Evolutionary conservation across 306 rosid species (phyloP).

Genomic region (Prosopis cineraria): DNA sequence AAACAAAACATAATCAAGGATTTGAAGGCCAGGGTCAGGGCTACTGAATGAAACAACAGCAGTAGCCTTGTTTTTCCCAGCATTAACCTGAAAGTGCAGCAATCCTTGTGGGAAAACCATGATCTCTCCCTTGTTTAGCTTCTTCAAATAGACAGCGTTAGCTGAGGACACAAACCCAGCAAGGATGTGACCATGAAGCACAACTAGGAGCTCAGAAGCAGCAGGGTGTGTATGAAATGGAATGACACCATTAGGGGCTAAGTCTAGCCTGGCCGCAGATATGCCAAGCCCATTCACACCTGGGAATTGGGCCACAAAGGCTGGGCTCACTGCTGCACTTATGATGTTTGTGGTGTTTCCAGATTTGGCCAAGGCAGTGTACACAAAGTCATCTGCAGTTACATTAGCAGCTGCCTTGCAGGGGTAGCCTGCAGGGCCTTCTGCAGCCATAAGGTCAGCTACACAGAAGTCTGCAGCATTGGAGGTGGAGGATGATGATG

Average conservation of each 20-base stretch:
- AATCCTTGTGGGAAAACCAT: slow-evolving; percentile 85
- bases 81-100: slow-evolving; percentile 69
- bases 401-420: slow-evolving; percentile 52
- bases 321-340: slow-evolving; percentile 76
- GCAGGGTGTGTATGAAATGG: slow-evolving; percentile 89
- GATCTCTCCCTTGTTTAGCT: slow-evolving; percentile 62
- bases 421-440: slow-evolving; percentile 63
- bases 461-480: slow-evolving; percentile 74
- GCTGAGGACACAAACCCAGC: slow-evolving; percentile 74
- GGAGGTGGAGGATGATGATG: slow-evolving; percentile 43
- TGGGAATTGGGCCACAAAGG: slow-evolving; percentile 73
- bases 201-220: slow-evolving; percentile 65
- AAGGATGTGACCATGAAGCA: slow-evolving; percentile 46
- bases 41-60: slow-evolving; percentile 61
- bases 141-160: slow-evolving; percentile 56
- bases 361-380: slow-evolving; percentile 38
- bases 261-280: slow-evolving; percentile 66
- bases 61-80: slow-evolving; percentile 40
- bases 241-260: slow-evolving; percentile 67
- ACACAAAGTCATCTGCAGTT: slow-evolving; percentile 63
- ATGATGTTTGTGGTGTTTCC: slow-evolving; percentile 69
- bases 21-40: slow-evolving; percentile 85
- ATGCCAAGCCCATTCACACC: slow-evolving; percentile 77
- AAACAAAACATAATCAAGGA: slow-evolving; percentile 75
- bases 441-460: slow-evolving; percentile 59